phyloP scores from a whole-genome alignment of 352 stramenopile species.

The Pythium aquatile region DNA sequence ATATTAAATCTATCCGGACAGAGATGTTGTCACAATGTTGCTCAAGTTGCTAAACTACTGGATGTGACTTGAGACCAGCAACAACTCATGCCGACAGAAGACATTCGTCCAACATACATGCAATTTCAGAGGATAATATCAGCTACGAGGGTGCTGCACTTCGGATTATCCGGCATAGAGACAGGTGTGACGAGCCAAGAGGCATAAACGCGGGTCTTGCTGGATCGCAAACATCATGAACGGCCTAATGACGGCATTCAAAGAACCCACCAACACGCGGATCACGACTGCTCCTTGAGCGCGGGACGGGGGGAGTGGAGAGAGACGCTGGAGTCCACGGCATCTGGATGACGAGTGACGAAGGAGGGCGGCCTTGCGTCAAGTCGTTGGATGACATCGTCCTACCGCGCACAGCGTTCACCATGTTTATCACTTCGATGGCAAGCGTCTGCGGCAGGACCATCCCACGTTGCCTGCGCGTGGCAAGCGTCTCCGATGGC shows the following conservation, averaged over 20 bases:
- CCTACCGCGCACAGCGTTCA: conserved; percentile 33
- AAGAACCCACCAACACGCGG: conserved; percentile 43
- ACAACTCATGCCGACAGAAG: no score
- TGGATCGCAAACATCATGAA: no score
- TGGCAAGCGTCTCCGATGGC: background rate
- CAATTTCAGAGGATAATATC: no score
- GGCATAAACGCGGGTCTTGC: no score
- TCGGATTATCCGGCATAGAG: no score
- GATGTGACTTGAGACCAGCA: no score
- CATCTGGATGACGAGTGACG: conserved; percentile 39
- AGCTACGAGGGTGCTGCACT: no score
- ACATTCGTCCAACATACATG: no score
- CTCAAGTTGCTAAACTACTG: no score
- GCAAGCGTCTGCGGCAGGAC: conserved; percentile 39
- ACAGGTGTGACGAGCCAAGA: no score
- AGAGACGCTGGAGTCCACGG: conserved; percentile 34
- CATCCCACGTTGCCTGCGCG: background rate
- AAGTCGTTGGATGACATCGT: conserved; percentile 28
- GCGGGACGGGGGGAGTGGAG: background rate
- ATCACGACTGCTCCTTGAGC: conserved; percentile 5
- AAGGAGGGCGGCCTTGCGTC: conserved; percentile 14
- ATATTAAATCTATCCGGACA: no score
- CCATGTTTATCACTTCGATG: conserved; percentile 55
- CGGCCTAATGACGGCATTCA: conserved; percentile 25
- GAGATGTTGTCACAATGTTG: no score